Base-by-base conservation (phyloP, 1,139 yeast species). In the Wickerhamomyces sp. region DNA sequence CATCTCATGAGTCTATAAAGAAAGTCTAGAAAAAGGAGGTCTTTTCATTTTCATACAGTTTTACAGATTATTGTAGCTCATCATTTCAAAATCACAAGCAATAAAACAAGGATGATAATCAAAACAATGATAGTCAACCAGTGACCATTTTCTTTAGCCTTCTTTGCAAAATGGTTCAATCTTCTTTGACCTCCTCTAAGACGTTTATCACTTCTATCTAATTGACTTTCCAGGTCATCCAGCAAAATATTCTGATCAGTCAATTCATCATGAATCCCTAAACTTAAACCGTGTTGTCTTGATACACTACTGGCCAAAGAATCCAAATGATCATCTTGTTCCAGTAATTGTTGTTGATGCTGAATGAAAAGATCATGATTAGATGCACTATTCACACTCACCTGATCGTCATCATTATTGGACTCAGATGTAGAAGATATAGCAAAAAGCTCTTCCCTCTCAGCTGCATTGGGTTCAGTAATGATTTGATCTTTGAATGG, bases 111-210 rank as follows among this genome's bases (percentile, higher is more conserved):
- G 28, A 79, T 74, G 17, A 80, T 60, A 6, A 82, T 66, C 40
- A 86, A 61, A 7, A 75, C 69, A n/a, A 76, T 59, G 23, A 85
- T 85, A 0, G 89, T 80, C 28, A 78, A 66, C 64, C 85, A 65
- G 34, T 85, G 80, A 2, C 91, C 89, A 50, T 83, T 78, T 51
- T 82, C 86, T 38, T 70, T 69, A 15, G 80, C 73, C 47, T 66
- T 71, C 13, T 68, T 61, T 34, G 80, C 66, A 49, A 85, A 82
- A 28, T 59, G 64, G 24, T 59, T 66, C 36, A 86, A 64, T 30
- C 80, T 66, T 37, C 62, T 59, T 23, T 69, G 66, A 2, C 94
- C 91, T 7, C 68, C 61, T 25, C 64, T 62, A 27, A 86, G 55
- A 33, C 81, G 62, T 31, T 59, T 51, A 23, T 69, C 70, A 6